phyloP scores from a whole-genome alignment of 108 stramenopile genomes.

The Cyclotella atomus region DNA sequence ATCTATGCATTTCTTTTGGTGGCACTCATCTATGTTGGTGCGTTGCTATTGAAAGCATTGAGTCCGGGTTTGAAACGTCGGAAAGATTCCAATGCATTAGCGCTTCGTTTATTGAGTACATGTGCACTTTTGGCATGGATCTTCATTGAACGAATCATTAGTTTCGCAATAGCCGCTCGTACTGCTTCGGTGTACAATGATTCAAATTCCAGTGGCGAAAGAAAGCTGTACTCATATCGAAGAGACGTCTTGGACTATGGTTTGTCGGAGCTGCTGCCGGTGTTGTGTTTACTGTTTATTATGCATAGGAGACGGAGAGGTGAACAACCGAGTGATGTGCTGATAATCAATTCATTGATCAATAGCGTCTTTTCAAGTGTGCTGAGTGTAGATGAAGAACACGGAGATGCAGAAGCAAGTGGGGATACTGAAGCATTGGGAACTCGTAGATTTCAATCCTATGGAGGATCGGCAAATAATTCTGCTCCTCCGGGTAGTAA shows the following conservation, averaged over 20 bases:
- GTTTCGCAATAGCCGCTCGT: slow-evolving; percentile 36
- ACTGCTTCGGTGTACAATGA: slow-evolving; percentile 9
- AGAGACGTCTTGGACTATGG: slow-evolving; percentile 33
- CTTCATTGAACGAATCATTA: slow-evolving; percentile 27
- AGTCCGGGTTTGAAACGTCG: slow-evolving; percentile 29
- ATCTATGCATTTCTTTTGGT: slow-evolving; percentile 28
- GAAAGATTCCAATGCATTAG: slow-evolving; percentile 36
- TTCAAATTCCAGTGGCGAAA: background rate
- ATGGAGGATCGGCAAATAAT: slow-evolving; percentile 22
- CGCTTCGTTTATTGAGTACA: slow-evolving; percentile 21
- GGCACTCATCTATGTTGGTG: slow-evolving; percentile 29
- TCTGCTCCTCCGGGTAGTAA: slow-evolving; percentile 17
- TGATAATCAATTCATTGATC: slow-evolving; percentile 41
- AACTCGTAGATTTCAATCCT: slow-evolving; percentile 35
- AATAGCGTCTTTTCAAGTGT: slow-evolving; percentile 46
- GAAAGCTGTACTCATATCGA: slow-evolving; percentile 9
- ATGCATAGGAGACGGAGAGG: slow-evolving; percentile 43
- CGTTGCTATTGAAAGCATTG: slow-evolving; percentile 31
- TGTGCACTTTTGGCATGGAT: slow-evolving; percentile 30
- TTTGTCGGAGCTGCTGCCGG: slow-evolving; percentile 34
- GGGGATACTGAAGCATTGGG: background rate
- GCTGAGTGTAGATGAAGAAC: slow-evolving; percentile 23
- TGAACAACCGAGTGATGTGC: slow-evolving; percentile 28
- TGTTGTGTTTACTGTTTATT: slow-evolving; percentile 37
- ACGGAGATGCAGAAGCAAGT: slow-evolving; percentile 4